phyloP scores from a whole-genome alignment of 2,329 filamentous ascomycete genomes.

The Fusarium sp. region DNA sequence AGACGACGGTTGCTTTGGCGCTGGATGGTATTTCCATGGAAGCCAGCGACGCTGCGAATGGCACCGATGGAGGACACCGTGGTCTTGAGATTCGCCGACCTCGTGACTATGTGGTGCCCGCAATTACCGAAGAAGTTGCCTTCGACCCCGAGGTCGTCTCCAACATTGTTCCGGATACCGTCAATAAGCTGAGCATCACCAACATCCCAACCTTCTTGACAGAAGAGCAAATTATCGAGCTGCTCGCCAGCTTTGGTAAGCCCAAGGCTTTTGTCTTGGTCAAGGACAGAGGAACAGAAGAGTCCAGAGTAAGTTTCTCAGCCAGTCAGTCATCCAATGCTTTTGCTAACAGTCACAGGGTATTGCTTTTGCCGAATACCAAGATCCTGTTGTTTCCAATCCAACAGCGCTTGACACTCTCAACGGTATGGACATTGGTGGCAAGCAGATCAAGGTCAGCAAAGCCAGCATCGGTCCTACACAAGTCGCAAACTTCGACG shows the following conservation, averaged over 20 bases:
- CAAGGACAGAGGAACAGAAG: constrained; percentile 85
- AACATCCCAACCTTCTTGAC: constrained; percentile 90
- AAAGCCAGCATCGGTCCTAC: constrained; percentile 93
- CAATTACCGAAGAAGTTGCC: constrained; percentile 77
- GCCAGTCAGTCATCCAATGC: too few species aligned
- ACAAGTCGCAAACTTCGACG: constrained; percentile 92
- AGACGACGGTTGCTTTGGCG: constrained; percentile 91
- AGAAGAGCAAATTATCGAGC: constrained; percentile 91
- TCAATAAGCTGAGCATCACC: constrained; percentile 93
- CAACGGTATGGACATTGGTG: constrained; percentile 93
- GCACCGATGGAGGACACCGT: constrained; percentile 64
- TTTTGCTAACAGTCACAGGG: constrained; percentile 69
- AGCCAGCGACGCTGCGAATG: constrained; percentile 70
- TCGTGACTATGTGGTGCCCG: constrained; percentile 96
- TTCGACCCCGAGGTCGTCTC: constrained; percentile 83
- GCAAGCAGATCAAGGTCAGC: constrained; percentile 84
- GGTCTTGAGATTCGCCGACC: constrained; percentile 85
- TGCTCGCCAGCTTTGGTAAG: constrained; percentile 90
- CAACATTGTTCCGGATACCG: constrained; percentile 86
- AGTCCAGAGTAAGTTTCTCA: constrained; percentile 78
- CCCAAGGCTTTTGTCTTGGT: constrained; percentile 92
- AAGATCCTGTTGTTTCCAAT: constrained; percentile 76
- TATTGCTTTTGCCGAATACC: constrained; percentile 96
- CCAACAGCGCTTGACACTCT: constrained; percentile 90
- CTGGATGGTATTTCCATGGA: constrained; percentile 92